These are phyloP conservation scores for Microsporum ferrugineum DNA, from an alignment of 2,329 filamentous ascomycete genomes.

Conservation along the genomic window DNA sequence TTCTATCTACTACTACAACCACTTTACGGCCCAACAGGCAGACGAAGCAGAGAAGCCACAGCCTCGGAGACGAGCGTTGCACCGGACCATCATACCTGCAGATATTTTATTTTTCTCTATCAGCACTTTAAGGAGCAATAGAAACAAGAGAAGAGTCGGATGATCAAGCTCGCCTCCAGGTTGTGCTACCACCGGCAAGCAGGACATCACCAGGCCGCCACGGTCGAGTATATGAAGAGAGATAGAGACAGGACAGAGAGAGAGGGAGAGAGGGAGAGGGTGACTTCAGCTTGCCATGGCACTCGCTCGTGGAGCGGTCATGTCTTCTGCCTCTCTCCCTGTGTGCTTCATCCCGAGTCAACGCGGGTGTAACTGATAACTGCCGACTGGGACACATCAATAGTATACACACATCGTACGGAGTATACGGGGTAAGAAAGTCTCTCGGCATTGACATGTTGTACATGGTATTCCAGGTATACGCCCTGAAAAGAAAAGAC, in stretches of 20 bases:
- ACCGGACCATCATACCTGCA: neutral
- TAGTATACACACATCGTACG: too few species aligned
- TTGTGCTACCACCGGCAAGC: neutral
- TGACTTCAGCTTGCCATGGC: neutral
- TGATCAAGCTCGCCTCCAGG: neutral
- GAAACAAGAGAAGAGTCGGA: neutral
- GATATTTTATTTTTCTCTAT: neutral
- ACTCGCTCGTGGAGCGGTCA: neutral
- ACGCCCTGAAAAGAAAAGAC: neutral
- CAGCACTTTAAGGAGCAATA: neutral
- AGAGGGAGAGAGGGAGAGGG: neutral
- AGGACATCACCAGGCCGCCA: neutral
- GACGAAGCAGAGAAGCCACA: slow-evolving; percentile 1
- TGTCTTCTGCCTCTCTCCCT: neutral
- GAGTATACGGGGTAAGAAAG: too few species aligned
- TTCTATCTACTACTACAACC: too few species aligned
- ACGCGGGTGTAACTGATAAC: neutral
- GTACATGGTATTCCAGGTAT: too few species aligned
- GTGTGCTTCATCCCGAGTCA: neutral
- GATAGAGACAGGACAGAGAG: neutral
- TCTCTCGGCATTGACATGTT: too few species aligned
- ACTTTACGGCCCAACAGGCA: neutral
- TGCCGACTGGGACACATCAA: neutral
- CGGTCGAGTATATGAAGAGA: neutral
- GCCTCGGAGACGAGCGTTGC: slow-evolving; percentile 3